Evolutionary conservation across 805 yeast species (phyloP), one percentile per base, ranked within the genome.

Genomic region (Ogataea nonfermentans): DNA sequence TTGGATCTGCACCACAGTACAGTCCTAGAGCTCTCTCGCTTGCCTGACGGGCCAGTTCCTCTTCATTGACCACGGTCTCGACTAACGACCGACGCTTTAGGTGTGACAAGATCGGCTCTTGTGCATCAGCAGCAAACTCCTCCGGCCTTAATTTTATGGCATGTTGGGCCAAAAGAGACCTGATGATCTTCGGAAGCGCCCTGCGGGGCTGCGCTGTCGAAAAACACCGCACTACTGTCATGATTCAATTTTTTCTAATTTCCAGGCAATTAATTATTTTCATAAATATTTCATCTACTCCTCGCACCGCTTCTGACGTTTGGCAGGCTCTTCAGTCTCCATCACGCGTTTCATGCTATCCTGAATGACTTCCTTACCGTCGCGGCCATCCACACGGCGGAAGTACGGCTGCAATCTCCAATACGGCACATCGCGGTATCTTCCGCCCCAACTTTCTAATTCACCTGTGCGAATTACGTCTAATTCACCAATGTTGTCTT

Each of bases 401-500:
- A 91, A 91, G 59, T 86, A 84, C 2, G 99, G 99, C 64, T 91
- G 99, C 49, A 95, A 81, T 54, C 98, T 74, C 98, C 98, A 91
- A 60, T 84, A 89, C 2, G 99, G 98, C 11, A 91, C 78, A 4
- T 72, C 74, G 59, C 79, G 79, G 60, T 93, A 91, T 10, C 71
- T 53, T 1, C 95, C 95, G 33, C 95, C 95, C 90, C 95, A 84
- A 50, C 79, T 78, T 25, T 56, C 51, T 1, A 55, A 30, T 6
- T 73, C 76, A 0, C 89, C 88, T 6, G 63, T 67, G 0, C 63
- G 65, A 1, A 84, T 71, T 4, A 55, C 61, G 54, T 88, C 96
- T 13, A 71, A 45, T 35, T 71, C 73, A 4, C 63, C 68, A n/a
- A 79, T 78, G 40, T 78, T 69, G 1, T 67, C 70, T 34, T 74